Conservation (phyloP, 179 eudicot species). For the Sideroxylon spinosum region DNA sequence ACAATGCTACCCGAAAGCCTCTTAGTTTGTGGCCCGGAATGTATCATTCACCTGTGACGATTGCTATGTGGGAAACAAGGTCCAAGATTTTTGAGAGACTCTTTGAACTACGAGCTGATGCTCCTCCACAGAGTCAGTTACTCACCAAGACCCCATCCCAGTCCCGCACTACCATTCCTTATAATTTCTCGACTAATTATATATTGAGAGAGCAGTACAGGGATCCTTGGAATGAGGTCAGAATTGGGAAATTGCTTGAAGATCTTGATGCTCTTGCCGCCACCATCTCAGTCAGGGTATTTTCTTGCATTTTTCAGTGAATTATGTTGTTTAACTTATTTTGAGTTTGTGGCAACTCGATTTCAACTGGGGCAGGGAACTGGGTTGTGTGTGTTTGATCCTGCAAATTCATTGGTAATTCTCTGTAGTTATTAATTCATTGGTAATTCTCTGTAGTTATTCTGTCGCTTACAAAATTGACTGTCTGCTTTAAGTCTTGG, state of each 20-base stretch:
- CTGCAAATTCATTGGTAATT: too few relatives aligned
- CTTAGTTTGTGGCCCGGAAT: slow-evolving; percentile 91
- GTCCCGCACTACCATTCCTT: slow-evolving; percentile 58
- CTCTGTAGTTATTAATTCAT: too few relatives aligned
- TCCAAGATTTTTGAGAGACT: slow-evolving; percentile 64
- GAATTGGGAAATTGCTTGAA: slow-evolving; percentile 93
- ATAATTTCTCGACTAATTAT: slow-evolving; percentile 76
- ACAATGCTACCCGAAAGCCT: slow-evolving; percentile 44
- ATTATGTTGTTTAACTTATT: too few relatives aligned
- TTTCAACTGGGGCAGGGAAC: not conserved
- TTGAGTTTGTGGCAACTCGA: not conserved
- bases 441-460: too few relatives aligned
- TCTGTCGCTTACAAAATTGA: too few relatives aligned
- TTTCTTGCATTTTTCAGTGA: not conserved
- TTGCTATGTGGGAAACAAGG: slow-evolving; percentile 90
- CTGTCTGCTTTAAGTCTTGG: too few relatives aligned
- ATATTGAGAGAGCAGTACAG: slow-evolving; percentile 89
- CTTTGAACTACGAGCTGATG: slow-evolving; percentile 59
- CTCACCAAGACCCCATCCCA: slow-evolving; percentile 67
- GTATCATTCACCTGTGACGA: slow-evolving; percentile 97
- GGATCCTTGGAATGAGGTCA: slow-evolving; percentile 88
- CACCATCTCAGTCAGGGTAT: slow-evolving; percentile 89
- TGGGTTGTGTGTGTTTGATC: too few relatives aligned
- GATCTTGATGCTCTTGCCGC: slow-evolving; percentile 99
- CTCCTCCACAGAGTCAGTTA: slow-evolving; percentile 79